A percentile compares a stretch with the other conserved stretches of the same genome.
Conservation (phyloP, 345 rosid genomes). For the Salix koriyanagi region DNA sequence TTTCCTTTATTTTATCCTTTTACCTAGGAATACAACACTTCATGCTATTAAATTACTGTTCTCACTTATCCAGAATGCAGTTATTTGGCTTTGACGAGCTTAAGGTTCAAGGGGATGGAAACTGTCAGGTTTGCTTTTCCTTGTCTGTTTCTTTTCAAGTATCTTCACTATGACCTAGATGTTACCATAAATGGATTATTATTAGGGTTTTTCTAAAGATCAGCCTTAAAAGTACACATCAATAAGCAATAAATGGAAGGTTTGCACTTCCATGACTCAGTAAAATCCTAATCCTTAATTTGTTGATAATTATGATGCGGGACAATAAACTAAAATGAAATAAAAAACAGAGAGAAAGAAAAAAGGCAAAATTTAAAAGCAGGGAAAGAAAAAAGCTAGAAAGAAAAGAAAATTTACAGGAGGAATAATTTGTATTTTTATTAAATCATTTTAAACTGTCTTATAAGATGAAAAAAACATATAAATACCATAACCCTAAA, state of each 20-base stretch:
- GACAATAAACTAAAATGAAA: no score
- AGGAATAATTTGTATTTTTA: no score
- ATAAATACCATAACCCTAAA: no score
- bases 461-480: no score
- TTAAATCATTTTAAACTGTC: no score
- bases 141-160: not conserved
- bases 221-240: not conserved
- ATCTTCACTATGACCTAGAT: not conserved
- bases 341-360: no score
- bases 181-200: not conserved
- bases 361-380: no score
- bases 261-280: not conserved
- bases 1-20: not conserved
- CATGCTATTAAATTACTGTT: not conserved
- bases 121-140: conserved; percentile 56
- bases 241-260: not conserved
- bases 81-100: conserved; percentile 46
- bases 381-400: no score
- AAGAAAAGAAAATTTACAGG: no score
- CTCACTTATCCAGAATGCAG: conserved; percentile 42
- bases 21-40: not conserved
- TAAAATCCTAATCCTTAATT: not conserved
- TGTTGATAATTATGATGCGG: not conserved
- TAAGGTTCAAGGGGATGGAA: conserved; percentile 80
- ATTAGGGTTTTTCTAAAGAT: not conserved